Percentiles rank a stretch among this genome's conserved stretches.
phyloP scores from a whole-genome alignment of 2,329 filamentous ascomycete genomes.

The Aspergillus candidus region DNA sequence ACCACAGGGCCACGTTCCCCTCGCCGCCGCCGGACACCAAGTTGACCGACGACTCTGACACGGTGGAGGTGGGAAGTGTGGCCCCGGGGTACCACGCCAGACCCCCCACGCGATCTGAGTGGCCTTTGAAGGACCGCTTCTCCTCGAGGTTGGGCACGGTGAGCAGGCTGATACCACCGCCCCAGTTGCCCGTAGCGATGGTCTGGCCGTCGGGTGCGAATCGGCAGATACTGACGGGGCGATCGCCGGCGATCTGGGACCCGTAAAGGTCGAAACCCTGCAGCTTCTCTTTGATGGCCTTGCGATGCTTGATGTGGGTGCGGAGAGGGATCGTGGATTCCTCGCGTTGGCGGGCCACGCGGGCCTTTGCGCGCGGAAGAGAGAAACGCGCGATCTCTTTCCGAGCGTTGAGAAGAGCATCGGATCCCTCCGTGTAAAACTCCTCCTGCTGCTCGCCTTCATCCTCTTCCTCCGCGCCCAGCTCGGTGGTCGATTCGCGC shows the following conservation, averaged over 20 bases:
- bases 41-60: slow-evolving; percentile 70
- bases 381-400: slow-evolving; percentile 77
- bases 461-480: slow-evolving; percentile 50
- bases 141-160: slow-evolving; percentile 76
- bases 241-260: slow-evolving; percentile 84
- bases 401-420: slow-evolving; percentile 67
- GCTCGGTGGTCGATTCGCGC: slow-evolving; percentile 42
- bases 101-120: slow-evolving; percentile 83
- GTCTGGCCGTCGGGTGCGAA: slow-evolving; percentile 80
- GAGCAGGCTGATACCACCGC: slow-evolving; percentile 78
- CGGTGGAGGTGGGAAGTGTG: slow-evolving; percentile 62
- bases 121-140: slow-evolving; percentile 69
- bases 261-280: slow-evolving; percentile 84
- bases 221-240: slow-evolving; percentile 84
- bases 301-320: slow-evolving; percentile 88
- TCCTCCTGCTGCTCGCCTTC: slow-evolving; percentile 78
- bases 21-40: slow-evolving; percentile 87
- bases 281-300: slow-evolving; percentile 76
- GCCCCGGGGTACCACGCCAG: slow-evolving; percentile 84
- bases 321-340: slow-evolving; percentile 79
- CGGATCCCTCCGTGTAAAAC: slow-evolving; percentile 82
- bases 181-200: slow-evolving; percentile 89
- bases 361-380: slow-evolving; percentile 70
- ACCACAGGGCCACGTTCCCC: slow-evolving; percentile 84
- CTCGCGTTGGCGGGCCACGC: slow-evolving; percentile 68